Evolutionary conservation across 106 monocot species (phyloP), one percentile per base, ranked within the genome.

Genomic region (Xerophyta viscosa): DNA sequence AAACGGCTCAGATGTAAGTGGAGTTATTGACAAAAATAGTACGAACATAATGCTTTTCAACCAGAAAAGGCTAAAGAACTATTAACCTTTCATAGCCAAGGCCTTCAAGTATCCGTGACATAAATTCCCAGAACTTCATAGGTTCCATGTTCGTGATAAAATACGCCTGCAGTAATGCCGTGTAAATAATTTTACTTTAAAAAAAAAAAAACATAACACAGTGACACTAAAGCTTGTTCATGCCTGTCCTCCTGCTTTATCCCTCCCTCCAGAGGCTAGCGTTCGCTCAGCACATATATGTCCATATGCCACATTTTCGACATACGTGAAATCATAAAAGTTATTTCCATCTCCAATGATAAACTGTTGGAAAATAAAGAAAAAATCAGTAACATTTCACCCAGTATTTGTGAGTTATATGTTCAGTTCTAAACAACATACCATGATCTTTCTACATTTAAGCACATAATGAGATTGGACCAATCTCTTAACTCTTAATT

Each of bases 291-390:
- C 98, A 72, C 98, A 90, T 56, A 98, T 37, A 70, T 90, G 98
- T 50, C 73, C 98, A 86, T 90, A 60, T 64, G 90, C 98, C 29
- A 98, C 98, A 83, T 98, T 98, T 70, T 98, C 98, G 48, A 98
- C 98, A 75, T 86, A 90, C n/a, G 98, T 98, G 73, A 98, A 98
- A 68, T 98, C 98, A 75, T 86, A 90, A 46, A 78, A 15, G 52
- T 98, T 98, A 54, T 77, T 67, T 48, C 98, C 98, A 75, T 86
- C 86, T 24, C 98, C 98, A 42, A 98, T 80, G 12, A 98, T 82
- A 63, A 44, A 98, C 98, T 98, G 71, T 8, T 8, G 26, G 15
- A 45, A 52, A 29, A 18, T 13, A 8, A 24, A 8, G 51, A 53
- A 24, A 33, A 22, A 14, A 39, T 60, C 48, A 42, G 15, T 0